These are phyloP conservation scores for Geosmithia putterillii DNA, from an alignment of 2,329 filamentous ascomycete species.

Conservation along the genomic window DNA sequence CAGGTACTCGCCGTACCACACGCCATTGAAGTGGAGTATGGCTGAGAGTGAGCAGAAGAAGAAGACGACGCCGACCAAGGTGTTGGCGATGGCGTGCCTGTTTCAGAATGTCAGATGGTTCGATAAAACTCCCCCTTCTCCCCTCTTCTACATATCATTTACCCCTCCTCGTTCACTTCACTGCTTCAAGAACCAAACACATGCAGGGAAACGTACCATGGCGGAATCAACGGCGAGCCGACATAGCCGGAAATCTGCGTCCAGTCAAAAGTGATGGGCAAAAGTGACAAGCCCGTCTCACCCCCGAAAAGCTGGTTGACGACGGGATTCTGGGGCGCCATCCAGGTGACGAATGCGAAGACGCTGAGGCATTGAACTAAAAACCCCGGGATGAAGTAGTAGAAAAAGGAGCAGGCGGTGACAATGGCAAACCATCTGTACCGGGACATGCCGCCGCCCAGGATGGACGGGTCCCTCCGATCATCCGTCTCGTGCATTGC, in stretches of 20 bases:
- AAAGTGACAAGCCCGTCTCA: constrained; percentile 50
- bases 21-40: constrained; percentile 51
- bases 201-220: constrained; percentile 35
- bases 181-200: background rate
- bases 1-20: constrained; percentile 52
- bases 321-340: constrained; percentile 53
- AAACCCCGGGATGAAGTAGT: constrained; percentile 60
- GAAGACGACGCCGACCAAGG: constrained; percentile 50
- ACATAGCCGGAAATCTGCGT: constrained; percentile 58
- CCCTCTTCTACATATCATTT: no score
- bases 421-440: constrained; percentile 52
- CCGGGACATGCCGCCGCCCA: constrained; percentile 54
- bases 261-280: constrained; percentile 70
- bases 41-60: constrained; percentile 52
- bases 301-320: constrained; percentile 66
- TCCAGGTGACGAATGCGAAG: constrained; percentile 62
- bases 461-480: constrained; percentile 32
- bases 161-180: no score
- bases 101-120: background rate
- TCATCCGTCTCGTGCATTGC: constrained; percentile 56
- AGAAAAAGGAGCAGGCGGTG: constrained; percentile 44
- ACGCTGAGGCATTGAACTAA: constrained; percentile 57
- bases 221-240: constrained; percentile 55
- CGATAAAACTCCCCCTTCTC: background rate
- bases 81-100: constrained; percentile 62